phyloP scores from a whole-genome alignment of 352 stramenopile genomes.

The Globisporangium carolinianum region DNA sequence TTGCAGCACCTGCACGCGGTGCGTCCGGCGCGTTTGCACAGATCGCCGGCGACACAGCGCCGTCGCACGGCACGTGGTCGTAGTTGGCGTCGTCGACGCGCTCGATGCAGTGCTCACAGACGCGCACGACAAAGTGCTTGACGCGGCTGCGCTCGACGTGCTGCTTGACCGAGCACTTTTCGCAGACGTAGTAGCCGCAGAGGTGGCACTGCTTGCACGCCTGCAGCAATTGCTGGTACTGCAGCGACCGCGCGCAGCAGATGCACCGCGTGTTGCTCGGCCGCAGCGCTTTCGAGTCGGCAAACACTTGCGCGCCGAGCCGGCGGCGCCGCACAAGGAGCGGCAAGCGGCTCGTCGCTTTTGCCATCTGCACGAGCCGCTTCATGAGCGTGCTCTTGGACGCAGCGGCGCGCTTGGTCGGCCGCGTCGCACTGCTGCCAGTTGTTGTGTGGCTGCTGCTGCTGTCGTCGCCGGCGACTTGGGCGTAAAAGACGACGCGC shows the following conservation, averaged over 20 bases:
- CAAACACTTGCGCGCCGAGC: conserved; percentile 27
- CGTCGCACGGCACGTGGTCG: conserved; percentile 12
- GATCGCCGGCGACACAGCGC: background rate
- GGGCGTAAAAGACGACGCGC: conserved; percentile 30
- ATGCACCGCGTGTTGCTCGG: conserved; percentile 25
- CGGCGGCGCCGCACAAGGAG: conserved; percentile 27
- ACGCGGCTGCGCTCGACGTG: conserved; percentile 26
- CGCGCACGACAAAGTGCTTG: conserved; percentile 31
- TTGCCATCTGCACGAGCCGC: conserved; percentile 27
- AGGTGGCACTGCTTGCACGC: background rate
- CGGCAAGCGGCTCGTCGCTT: conserved; percentile 25
- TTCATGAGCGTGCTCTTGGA: conserved; percentile 15
- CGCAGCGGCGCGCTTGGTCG: background rate
- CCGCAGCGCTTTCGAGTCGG: conserved; percentile 15
- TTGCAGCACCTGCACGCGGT: background rate
- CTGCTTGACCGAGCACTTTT: conserved; percentile 34
- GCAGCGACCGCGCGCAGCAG: conserved; percentile 19
- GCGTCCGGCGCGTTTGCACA: background rate
- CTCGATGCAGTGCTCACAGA: conserved; percentile 37
- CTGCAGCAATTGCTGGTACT: conserved; percentile 11
- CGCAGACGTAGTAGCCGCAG: conserved; percentile 20
- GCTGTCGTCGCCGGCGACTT: conserved; percentile 10
- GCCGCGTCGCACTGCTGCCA: too few species aligned
- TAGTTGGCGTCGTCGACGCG: conserved; percentile 36
- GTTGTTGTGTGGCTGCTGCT: background rate